Base-by-base conservation (phyloP, 1,284 basidiomycete species). In the Peniophora sp. region DNA sequence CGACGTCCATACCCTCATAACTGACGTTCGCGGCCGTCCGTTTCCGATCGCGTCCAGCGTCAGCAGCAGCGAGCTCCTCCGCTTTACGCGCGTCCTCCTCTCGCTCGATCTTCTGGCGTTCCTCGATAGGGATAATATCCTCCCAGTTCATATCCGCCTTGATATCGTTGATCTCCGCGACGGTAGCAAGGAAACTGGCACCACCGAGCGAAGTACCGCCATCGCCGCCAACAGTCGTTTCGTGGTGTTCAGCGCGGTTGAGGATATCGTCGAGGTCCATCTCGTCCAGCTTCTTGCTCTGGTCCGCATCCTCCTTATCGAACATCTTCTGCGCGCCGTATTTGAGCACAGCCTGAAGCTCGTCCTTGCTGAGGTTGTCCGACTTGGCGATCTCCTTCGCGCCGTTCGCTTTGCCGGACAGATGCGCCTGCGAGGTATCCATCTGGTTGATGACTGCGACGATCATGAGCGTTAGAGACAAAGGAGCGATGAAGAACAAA, bases 321-420 rank as follows among this genome's bases (percentile, higher is more conserved):
- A 98, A 98, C 91, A 99, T 95, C 72, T 91, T 97, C 68, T 95
- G 93, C 9, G 97, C 97, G 50, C 97, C 97, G 67, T 97, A 99
- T 71, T 99, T 99, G 67, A 99, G 81, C 53, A 99, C 97, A n/a
- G 95, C 94, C 35, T 91, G 91, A 36, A 99, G 79, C 67, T 99
- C 97, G 59, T 99, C 97, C 70, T 96, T 97, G 69, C 92, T 97
- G 61, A 97, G 79, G 65, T 95, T 90, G 58, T 91, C 90, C 2
- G 90, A 82, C 60, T 89, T 92, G 27, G 81, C 72, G 22, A 81
- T 68, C 50, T 92, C 89, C 63, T 90, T 90, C 54, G 72, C 61
- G 54, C 69, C 60, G 24, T 65, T 69, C 23, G 80, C 77, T 63
- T 92, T 92, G 49, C 88, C 85, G 58, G 90, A 89, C 57, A 99